Conservation (phyloP, 768 basidiomycete species). For the Sporobolomyces roseus region DNA sequence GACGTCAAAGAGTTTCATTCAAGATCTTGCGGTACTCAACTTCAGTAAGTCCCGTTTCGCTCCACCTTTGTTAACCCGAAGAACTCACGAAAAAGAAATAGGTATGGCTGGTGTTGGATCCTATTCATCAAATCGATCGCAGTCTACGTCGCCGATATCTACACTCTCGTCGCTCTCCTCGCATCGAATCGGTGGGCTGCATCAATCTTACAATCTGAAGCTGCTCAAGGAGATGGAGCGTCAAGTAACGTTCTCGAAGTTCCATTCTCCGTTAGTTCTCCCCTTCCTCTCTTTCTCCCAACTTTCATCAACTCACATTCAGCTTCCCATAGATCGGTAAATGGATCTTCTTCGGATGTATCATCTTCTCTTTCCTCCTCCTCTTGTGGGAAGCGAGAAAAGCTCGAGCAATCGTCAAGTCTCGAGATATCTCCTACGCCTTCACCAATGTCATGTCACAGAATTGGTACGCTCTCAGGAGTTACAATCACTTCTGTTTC, state of each 20-base stretch:
- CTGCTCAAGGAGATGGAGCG: conserved; percentile 49
- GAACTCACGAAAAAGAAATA: conserved; percentile 46
- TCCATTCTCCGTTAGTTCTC: conserved; percentile 59
- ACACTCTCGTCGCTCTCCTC: conserved; percentile 94
- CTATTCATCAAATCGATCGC: conserved; percentile 91
- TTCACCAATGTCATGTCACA: conserved; percentile 98
- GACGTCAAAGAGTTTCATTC: conserved; percentile 88
- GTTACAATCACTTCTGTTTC: conserved; percentile 94
- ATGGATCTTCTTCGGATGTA: conserved; percentile 97
- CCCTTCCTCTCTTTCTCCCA: not conserved
- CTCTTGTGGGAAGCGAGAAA: conserved; percentile 91
- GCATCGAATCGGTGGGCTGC: conserved; percentile 85
- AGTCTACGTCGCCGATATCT: conserved; percentile 96
- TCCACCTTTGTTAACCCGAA: not conserved
- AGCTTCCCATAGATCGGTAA: conserved; percentile 59
- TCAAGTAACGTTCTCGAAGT: conserved; percentile 72
- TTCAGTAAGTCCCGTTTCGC: conserved; percentile 60
- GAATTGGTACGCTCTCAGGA: conserved; percentile 68
- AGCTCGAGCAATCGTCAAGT: conserved; percentile 86
- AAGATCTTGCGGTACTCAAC: conserved; percentile 76
- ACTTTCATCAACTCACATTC: not conserved
- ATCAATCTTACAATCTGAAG: conserved; percentile 77
- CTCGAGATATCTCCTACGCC: conserved; percentile 93
- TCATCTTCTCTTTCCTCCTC: conserved; percentile 94
- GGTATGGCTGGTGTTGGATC: conserved; percentile 89